Evolutionary conservation across 768 basidiomycete species (phyloP), one percentile per base, ranked within the genome.

Genomic region (Lenzites betulinus): DNA sequence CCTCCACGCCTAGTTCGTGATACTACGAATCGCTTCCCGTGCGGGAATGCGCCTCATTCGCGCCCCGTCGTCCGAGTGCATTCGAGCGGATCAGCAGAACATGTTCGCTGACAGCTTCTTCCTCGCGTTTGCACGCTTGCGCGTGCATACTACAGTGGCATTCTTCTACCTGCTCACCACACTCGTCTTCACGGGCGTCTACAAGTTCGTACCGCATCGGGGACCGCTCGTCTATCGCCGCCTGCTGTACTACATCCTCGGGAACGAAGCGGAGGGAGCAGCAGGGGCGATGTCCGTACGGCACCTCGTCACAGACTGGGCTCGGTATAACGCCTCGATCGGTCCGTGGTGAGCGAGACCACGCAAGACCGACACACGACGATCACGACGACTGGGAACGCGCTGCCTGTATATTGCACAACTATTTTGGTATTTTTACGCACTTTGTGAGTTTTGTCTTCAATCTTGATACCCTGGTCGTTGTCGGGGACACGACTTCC

Each of bases 181-280:
- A 56, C 70, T 86, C 47, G 69, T 86, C 61, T 70, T 81, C 62
- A 76, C 79, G 56, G 83, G 84, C 59, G 64, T 85, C 51, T 76
- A 78, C 72, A 78, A 76, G 69, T 83, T 83, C 73, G 73, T 83
- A 50, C 87, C 87, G 12, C 73, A 74, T n/a, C 82, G 86, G 58
- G 57, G 85, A 28, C 66, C 75, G 52, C 76, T 80, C 50, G 73
- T 88, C 63, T 75, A 78, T 60, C 71, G 75, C 28, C 78, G 87
- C 18, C 77, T 79, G 54, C 73, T 79, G 44, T 89, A 86, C 73
- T 88, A 88, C 71, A 70, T 87, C 11, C 81, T 80, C 72, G 87
- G 84, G 0, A 73, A 81, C 54, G 80, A 81, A 55, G 70, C 38
- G 23, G 12, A 23, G 46, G 47, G 42, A 44, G 53, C 38, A 26